Evolutionary conservation across 2,329 filamentous ascomycete species (phyloP).

Genomic region (Ceratocystiopsis brevicomis): DNA sequence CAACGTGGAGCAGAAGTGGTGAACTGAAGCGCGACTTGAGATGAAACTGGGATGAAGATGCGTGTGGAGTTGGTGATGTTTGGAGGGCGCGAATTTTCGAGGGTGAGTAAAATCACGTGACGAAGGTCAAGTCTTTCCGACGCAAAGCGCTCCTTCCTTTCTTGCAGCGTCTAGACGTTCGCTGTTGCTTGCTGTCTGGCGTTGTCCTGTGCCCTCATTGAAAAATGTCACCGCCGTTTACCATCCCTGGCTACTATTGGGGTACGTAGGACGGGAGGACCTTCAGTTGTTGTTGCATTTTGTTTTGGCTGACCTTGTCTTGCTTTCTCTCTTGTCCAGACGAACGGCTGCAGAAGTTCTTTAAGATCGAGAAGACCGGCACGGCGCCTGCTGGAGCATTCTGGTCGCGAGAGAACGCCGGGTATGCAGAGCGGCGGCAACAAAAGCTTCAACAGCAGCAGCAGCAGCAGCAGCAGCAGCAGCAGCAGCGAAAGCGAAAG

Average conservation of each 20-base stretch:
- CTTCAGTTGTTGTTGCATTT: no score
- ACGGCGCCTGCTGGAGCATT: slow-evolving; percentile 26
- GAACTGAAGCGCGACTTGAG: not conserved
- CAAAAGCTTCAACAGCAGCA: not conserved
- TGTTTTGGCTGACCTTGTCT: not conserved
- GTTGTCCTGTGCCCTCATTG: not conserved
- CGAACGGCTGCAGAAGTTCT: slow-evolving; percentile 41
- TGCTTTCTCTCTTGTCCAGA: slow-evolving; percentile 20
- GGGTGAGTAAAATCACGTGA: no score
- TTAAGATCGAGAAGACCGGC: slow-evolving; percentile 39
- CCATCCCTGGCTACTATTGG: slow-evolving; percentile 36
- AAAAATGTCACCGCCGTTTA: slow-evolving; percentile 8
- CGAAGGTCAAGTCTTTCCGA: no score
- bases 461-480: not conserved
- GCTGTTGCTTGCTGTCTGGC: no score
- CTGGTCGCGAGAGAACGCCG: slow-evolving; percentile 38
- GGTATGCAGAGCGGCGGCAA: not conserved
- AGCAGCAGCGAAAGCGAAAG: not conserved
- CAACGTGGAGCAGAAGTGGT: no score
- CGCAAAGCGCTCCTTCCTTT: no score
- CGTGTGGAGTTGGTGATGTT: slow-evolving; percentile 3
- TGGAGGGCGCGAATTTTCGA: no score
- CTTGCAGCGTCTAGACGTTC: no score
- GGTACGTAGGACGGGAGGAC: slow-evolving; percentile 17
- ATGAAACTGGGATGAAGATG: not conserved